Evolutionary conservation across 805 yeast species (phyloP).

Genomic region (Sporopachydermia quercuum): DNA sequence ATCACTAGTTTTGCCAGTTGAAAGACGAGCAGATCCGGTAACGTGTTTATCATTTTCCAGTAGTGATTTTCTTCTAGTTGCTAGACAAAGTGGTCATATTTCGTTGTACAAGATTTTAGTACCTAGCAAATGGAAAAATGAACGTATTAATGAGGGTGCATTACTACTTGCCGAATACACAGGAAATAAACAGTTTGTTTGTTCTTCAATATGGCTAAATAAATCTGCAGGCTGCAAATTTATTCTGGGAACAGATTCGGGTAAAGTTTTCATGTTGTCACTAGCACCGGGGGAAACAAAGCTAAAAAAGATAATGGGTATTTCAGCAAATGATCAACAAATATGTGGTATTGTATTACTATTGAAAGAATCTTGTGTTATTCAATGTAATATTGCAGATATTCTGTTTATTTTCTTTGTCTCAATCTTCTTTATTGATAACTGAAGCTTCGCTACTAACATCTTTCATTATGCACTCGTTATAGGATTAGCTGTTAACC

Average conservation of each 20-base stretch:
- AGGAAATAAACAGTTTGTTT: neutral
- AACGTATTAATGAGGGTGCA: neutral
- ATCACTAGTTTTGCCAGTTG: constrained; percentile 25
- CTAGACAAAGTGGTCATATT: neutral
- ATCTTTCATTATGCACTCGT: too few species aligned
- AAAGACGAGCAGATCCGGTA: neutral
- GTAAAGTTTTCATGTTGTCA: neutral
- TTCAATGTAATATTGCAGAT: too few species aligned
- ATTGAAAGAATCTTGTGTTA: too few species aligned
- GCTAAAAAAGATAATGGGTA: neutral
- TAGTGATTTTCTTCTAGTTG: neutral
- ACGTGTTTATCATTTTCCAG: neutral
- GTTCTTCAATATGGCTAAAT: neutral
- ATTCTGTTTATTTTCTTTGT: too few species aligned
- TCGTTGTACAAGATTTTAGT: neutral
- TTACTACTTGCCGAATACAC: neutral
- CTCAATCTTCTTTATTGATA: too few species aligned
- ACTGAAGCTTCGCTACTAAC: too few species aligned
- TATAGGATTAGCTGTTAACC: constrained; percentile 48
- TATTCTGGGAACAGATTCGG: neutral
- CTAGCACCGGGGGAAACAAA: neutral
- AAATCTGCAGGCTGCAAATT: neutral
- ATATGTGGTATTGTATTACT: neutral
- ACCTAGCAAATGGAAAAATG: neutral
- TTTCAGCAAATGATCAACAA: neutral